Evolutionary conservation across 2,329 filamentous ascomycete genomes (phyloP).

Genomic region (Colletotrichum truncatum): DNA sequence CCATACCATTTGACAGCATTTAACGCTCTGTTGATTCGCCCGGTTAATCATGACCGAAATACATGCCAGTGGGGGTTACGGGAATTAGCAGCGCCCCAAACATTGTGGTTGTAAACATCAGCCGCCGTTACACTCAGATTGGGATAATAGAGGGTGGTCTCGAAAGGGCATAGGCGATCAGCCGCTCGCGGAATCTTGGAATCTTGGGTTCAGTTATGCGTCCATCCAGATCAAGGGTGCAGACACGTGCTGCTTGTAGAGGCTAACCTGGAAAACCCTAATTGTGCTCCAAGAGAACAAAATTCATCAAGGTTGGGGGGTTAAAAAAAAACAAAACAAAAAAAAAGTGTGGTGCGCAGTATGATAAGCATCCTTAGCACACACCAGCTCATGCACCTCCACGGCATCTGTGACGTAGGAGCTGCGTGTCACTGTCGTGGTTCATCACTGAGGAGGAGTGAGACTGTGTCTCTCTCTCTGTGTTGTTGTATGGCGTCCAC

Average conservation of each 20-base stretch:
- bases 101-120: not conserved
- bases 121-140: not conserved
- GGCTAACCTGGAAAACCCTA: slow-evolving; percentile 17
- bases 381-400: slow-evolving; percentile 6
- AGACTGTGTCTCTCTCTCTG: not conserved
- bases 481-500: not conserved
- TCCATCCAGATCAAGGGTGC: slow-evolving; percentile 18
- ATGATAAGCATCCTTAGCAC: slow-evolving; percentile 8
- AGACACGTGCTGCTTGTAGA: slow-evolving; percentile 14
- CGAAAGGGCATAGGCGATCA: slow-evolving; percentile 13
- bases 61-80: not conserved
- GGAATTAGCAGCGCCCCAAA: not conserved
- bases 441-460: slow-evolving; percentile 20
- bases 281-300: not conserved
- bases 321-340: too few species aligned
- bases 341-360: not conserved
- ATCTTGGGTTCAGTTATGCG: not conserved
- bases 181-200: slow-evolving; percentile 3
- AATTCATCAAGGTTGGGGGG: not conserved
- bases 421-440: not conserved
- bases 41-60: not conserved
- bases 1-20: not conserved
- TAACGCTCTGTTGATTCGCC: not conserved
- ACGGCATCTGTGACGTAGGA: slow-evolving; percentile 26
- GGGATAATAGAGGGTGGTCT: slow-evolving; percentile 19